Evolutionary conservation across 257 asterid genomes (phyloP), one percentile per base, ranked within the genome.

Genomic region (Nyctanthes arbortristis): DNA sequence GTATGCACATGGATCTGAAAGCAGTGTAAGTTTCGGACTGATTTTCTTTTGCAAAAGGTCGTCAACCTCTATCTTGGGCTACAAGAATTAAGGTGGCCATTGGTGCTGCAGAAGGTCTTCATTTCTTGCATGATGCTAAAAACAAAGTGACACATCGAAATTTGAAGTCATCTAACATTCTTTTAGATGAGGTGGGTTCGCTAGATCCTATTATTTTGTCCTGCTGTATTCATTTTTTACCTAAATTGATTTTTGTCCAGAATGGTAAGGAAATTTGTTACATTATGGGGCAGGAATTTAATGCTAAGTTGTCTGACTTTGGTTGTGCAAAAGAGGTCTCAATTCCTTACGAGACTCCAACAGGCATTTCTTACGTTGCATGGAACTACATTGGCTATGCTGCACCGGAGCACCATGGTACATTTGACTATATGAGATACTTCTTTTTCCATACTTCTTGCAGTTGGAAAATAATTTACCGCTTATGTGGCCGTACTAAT

Each of bases 271-370:
- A 37, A 1, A 9, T 16, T 45, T 18, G 22, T 18, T 1, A 4
- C 20, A n/a, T 45, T 45, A 45, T 45, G 0, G 25, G 55, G 52
- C 87, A 82, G 87, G 87, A 82, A 31, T 82, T 77, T 36, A 82
- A 79, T 52, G 77, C 83, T 67, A 82, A 82, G 47, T 57, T 82
- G 55, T 82, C 87, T 0, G 85, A 79, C 73, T 79, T 82, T 35
- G 83, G 84, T 49, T 68, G 73, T 69, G 87, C 81, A 0, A 79
- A 82, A 65, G 84, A 75, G 0, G 83, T 80, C 40, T 82, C 83
- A 35, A 77, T 82, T 35, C 79, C 81, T 65, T 81, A 82, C 43
- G 70, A 73, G 43, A 82, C 87, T 43, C 87, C 77, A 25, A 79
- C 77, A 45, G 77, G 83, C 49, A 77, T 79, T 4, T 81, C 63